Conservation (phyloP, 352 stramenopile species). For the Phytopythium delawarense region DNA sequence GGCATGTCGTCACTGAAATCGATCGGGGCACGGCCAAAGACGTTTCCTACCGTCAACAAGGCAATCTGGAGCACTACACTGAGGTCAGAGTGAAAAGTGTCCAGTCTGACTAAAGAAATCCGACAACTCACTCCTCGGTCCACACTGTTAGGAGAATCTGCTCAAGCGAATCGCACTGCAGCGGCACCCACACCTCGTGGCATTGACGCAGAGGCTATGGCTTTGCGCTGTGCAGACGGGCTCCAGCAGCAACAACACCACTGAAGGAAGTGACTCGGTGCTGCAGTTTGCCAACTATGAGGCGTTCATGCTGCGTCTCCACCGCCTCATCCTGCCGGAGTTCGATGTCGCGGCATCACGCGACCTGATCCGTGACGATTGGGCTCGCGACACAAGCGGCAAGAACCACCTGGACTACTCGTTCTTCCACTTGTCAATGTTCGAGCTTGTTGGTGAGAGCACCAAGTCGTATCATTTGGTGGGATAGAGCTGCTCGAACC, state of each 20-base stretch:
- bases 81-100: conserved; percentile 26
- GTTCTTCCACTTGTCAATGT: conserved; percentile 82
- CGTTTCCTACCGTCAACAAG: conserved; percentile 62
- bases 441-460: conserved; percentile 66
- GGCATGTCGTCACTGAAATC: conserved; percentile 54
- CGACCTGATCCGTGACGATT: conserved; percentile 65
- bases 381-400: conserved; percentile 49
- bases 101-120: neutral
- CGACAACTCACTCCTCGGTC: neutral
- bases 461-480: neutral
- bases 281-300: conserved; percentile 59
- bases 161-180: conserved; percentile 55
- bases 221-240: conserved; percentile 30
- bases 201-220: conserved; percentile 72
- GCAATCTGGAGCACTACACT: conserved; percentile 72
- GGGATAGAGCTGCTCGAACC: neutral
- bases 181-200: conserved; percentile 55
- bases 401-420: conserved; percentile 53
- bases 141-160: conserved; percentile 46
- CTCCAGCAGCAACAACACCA: conserved; percentile 6
- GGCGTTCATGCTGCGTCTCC: conserved; percentile 65
- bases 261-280: neutral
- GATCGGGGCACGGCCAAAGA: conserved; percentile 16
- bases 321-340: conserved; percentile 71
- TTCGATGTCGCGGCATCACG: conserved; percentile 65